Base-by-base conservation (phyloP, 805 yeast genomes). In the Saturnispora halmiae region DNA sequence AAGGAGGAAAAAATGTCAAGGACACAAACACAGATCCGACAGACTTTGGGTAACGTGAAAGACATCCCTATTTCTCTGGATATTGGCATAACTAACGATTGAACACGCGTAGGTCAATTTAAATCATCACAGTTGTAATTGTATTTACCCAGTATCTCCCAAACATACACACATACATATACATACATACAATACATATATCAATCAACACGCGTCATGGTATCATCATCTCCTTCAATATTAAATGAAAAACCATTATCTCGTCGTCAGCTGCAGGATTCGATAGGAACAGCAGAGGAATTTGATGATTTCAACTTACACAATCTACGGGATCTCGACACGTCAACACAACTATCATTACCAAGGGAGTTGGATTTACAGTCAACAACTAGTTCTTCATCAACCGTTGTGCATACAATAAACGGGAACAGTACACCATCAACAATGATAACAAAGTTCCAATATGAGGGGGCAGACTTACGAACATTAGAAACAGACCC, bases 311-410 rank as follows among this genome's bases (percentile, higher is more conserved):
- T 46, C 15, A 36, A 42, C 5, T 11, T 48, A 13, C 50, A 47
- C 24, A 40, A 44, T 21, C 27, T 47, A 11, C 30, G 19, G 11
- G 42, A 34, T 20, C 11, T 43, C 8, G 41, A 40, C 9, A 36
- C 47, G 11, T 45, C 53, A 1, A 46, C 50, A 6, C 21, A 19
- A 27, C 11, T 29, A 27, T 40, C 36, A 35, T 35, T 31, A 28
- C 21, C 41, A 31, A 20, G 43, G 40, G 39, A 38, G 7, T 20
- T 30, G 31, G 44, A 43, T 40, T 31, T 42, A 15, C 29, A 50
- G 35, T 52, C 58, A 2, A 49, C 49, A 14, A 44, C 55, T 5
- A 53, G 58, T 6, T 54, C 54, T 24, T 51, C 59, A 4, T 55
- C 61, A 4, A 55, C 60, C 1, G 57, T 56, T n/a, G 47, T 56